Percentiles rank a stretch among this genome's conserved stretches.
Evolutionary conservation across 345 rosid genomes (phyloP).

Genomic region (Populus pruinosa): DNA sequence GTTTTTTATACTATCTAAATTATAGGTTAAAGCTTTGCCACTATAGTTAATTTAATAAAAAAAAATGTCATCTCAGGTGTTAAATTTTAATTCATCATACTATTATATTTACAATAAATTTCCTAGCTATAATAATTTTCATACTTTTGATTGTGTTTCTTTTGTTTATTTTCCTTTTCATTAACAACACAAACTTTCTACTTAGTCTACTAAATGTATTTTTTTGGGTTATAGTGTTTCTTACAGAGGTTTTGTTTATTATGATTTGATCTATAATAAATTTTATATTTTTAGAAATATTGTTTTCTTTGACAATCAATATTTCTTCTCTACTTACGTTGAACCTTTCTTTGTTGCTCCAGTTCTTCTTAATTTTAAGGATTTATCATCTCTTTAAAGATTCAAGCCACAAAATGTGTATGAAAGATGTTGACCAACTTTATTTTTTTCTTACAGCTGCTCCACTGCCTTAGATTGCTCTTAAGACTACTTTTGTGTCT

Average conservation of each 20-base stretch:
- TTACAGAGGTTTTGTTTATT: not conserved
- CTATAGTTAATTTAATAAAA: not conserved
- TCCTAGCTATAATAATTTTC: not conserved
- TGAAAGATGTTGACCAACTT: not conserved
- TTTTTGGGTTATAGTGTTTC: not conserved
- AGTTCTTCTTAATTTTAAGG: not conserved
- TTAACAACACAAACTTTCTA: too few relatives aligned
- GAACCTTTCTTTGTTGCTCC: not conserved
- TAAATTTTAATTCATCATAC: not conserved
- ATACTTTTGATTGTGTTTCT: not conserved
- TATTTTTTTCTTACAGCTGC: too few relatives aligned
- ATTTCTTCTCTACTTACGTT: not conserved
- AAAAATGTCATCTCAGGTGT: not conserved
- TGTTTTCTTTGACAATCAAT: not conserved
- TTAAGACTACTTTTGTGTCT: rapidly evolving
- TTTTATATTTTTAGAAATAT: not conserved
- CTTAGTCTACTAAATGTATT: not conserved
- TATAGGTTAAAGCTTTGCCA: not conserved
- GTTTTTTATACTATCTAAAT: not conserved
- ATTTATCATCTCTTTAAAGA: not conserved
- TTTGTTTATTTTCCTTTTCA: not conserved
- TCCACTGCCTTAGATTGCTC: not conserved
- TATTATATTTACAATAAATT: not conserved
- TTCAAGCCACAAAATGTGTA: not conserved
- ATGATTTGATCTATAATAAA: too few relatives aligned